Base-by-base conservation (phyloP, 2,329 filamentous ascomycete species). In the Neonectria ditissima region DNA sequence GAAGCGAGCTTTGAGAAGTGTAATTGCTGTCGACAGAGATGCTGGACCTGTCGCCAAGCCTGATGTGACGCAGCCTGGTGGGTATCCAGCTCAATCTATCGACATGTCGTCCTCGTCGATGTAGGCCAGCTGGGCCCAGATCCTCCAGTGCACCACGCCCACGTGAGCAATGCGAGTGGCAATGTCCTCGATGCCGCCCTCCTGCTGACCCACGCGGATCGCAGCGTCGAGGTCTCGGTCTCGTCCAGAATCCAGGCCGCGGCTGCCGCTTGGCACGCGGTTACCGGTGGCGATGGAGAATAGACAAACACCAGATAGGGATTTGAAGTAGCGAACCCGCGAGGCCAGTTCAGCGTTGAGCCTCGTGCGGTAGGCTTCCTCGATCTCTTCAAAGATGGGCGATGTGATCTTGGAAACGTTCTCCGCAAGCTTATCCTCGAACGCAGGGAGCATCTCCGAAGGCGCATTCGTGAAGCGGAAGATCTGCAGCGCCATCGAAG, bases 81-180 rank as follows among this genome's bases (percentile, higher is more conserved):
- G 4, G 14, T 22, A 22, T 20, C 45, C 24, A 26, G 50, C 44
- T 65, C 71, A 73, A 43, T 80, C 78, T 57, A 78, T 63, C 28
- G 70, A 65, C 73, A 78, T 76, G 52, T 76, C 76, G 55, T 81
- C 78, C 28, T 82, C 83, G 26, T 77, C 78, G 14, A 80, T 68
- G 75, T 97, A 97, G 13, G 91, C 88, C 56, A 97, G 82, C 2
- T 88, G 87, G 1, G 87, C 87, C 93, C 94, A 98, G 3, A 97
- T 91, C 52, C 92, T 87, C 94, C 94, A 97, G 78, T 97, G 94
- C 24, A 98, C 81, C 6, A 96, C 85, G 14, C 92, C 89, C 47
- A 97, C 88, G 74, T 97, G 95, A 6, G 93, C 91, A 54, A 97
- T 84, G 48, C 92, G 89, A 47, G 89, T 91, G 1, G 92, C 89